Percentiles rank a stretch among this genome's conserved stretches.
Evolutionary conservation across 345 rosid species (phyloP).

Genomic region (Gynandropsis gynandra): DNA sequence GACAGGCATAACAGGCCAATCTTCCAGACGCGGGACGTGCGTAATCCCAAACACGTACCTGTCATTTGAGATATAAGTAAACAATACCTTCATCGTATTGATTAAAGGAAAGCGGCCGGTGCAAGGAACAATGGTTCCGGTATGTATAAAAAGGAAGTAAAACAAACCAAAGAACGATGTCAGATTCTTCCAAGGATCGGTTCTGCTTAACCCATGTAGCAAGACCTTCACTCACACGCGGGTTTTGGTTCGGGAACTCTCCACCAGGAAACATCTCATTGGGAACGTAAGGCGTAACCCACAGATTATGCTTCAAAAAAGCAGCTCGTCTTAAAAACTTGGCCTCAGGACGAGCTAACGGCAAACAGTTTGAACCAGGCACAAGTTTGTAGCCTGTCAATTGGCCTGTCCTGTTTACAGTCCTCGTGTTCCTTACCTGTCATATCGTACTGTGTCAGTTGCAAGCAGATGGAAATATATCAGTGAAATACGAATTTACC

Average conservation of each 20-base stretch:
- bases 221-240: constrained; percentile 80
- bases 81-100: too few species aligned
- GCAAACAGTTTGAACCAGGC: constrained; percentile 86
- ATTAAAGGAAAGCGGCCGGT: too few species aligned
- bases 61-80: constrained; percentile 11
- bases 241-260: constrained; percentile 94
- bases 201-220: constrained; percentile 80
- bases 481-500: not conserved
- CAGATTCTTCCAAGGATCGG: constrained; percentile 72
- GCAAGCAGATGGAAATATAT: constrained; percentile 3
- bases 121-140: too few species aligned
- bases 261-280: constrained; percentile 85
- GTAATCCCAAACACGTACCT: constrained; percentile 93
- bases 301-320: constrained; percentile 72
- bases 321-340: constrained; percentile 82
- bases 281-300: constrained; percentile 69
- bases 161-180: constrained; percentile 74
- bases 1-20: constrained; percentile 93
- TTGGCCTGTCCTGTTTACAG: constrained; percentile 87
- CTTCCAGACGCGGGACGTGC: constrained; percentile 89
- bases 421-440: constrained; percentile 85
- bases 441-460: not conserved
- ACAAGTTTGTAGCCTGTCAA: constrained; percentile 77
- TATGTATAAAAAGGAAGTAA: not conserved
- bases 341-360: constrained; percentile 79